A percentile compares a stretch with the other conserved stretches of the same genome.
These are phyloP conservation scores for Oryza meyeriana DNA, from an alignment of 176 grass and related monocot genomes.

Conservation along the genomic window DNA sequence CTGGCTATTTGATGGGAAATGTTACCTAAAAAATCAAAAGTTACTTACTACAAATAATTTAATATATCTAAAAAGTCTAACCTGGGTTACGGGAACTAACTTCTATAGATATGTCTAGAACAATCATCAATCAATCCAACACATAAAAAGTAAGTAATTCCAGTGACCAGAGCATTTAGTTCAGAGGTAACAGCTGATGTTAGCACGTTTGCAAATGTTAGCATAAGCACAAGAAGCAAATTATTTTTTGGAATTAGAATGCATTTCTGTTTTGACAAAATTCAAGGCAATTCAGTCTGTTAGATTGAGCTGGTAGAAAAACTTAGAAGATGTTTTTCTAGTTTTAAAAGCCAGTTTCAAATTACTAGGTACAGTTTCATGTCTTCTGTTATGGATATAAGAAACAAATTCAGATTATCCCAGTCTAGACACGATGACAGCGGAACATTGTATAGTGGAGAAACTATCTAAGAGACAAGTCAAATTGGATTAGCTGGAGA, in stretches of 20 bases:
- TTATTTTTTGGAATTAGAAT: neutral
- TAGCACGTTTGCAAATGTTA: neutral
- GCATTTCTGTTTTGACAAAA: neutral
- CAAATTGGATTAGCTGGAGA: conserved; percentile 1
- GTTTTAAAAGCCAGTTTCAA: neutral
- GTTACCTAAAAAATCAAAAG: neutral
- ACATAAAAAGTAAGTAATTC: neutral
- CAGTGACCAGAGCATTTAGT: neutral
- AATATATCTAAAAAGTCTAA: neutral
- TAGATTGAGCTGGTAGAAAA: neutral
- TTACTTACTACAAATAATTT: neutral
- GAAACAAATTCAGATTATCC: conserved; percentile 5
- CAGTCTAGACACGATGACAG: neutral
- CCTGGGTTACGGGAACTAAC: neutral
- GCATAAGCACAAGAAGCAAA: conserved; percentile 13
- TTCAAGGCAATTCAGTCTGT: neutral
- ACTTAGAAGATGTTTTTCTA: neutral
- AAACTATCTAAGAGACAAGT: neutral
- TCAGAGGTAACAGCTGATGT: neutral
- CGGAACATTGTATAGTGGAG: neutral
- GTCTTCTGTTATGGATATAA: neutral
- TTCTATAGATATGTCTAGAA: conserved; percentile 1
- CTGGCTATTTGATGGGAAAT: neutral
- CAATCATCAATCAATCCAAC: neutral
- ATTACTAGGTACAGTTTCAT: neutral